A percentile compares a stretch with the other conserved stretches of the same genome.
phyloP scores from a whole-genome alignment of 1,284 basidiomycete genomes.

The Apiotrichum sp. region DNA sequence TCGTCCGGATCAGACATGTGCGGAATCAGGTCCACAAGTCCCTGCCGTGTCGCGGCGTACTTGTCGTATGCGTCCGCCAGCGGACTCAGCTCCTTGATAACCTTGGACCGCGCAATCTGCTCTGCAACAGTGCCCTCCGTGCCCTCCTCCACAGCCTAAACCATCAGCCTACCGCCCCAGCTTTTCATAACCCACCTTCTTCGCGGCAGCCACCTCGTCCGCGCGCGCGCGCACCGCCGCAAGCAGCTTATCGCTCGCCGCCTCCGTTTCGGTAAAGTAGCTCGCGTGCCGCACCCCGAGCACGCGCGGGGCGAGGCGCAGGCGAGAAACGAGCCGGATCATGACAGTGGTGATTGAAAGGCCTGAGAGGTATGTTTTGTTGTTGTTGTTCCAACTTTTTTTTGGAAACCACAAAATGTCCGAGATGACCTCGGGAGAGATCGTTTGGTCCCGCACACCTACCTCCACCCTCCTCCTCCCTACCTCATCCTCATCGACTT shows the following conservation, averaged over 20 bases:
- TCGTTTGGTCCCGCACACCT: too few relatives aligned
- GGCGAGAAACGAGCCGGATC: neutral
- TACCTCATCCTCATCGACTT: too few relatives aligned
- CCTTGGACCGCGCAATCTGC: constrained; percentile 50
- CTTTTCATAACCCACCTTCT: neutral
- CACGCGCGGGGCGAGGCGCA: neutral
- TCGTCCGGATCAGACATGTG: constrained; percentile 71
- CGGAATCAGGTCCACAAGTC: constrained; percentile 57
- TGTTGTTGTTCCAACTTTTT: too few relatives aligned
- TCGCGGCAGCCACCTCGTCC: constrained; percentile 3
- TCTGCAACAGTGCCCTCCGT: constrained; percentile 27
- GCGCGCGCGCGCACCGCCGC: constrained; percentile 10
- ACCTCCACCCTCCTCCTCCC: too few relatives aligned
- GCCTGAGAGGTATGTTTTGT: too few relatives aligned
- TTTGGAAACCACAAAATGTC: too few relatives aligned
- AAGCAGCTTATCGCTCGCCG: constrained; percentile 9
- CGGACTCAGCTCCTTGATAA: constrained; percentile 54
- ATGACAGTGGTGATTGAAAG: neutral
- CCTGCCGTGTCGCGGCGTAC: constrained; percentile 51
- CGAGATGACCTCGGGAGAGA: too few relatives aligned
- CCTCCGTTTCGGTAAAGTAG: constrained; percentile 8
- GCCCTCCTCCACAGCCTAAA: too few relatives aligned
- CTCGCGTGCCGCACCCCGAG: neutral
- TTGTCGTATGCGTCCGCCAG: constrained; percentile 53
- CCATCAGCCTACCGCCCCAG: too few relatives aligned